A percentile compares a stretch with the other conserved stretches of the same genome.
Evolutionary conservation across 345 rosid genomes (phyloP).

Genomic region (Bruguiera gymnorhiza): DNA sequence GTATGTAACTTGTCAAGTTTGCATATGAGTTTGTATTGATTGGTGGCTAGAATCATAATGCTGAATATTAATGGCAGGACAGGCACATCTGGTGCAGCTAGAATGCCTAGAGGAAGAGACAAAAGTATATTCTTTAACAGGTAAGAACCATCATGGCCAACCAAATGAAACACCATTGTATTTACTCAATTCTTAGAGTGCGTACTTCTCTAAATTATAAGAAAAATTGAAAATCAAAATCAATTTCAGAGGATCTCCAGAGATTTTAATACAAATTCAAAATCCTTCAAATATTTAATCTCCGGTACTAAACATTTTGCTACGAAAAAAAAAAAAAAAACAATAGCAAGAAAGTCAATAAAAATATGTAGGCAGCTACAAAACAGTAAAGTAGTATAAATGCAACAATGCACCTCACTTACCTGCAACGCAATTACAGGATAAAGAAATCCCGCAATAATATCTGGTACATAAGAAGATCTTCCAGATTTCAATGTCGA

Average conservation of each 20-base stretch:
- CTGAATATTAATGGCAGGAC: no score
- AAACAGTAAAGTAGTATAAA: conserved; percentile 4
- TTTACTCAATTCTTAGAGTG: background rate
- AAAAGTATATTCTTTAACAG: background rate
- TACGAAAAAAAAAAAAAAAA: no score
- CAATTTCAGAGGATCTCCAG: background rate
- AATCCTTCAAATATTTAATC: no score
- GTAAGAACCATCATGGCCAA: background rate
- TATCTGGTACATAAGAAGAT: conserved; percentile 80
- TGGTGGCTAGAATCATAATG: no score
- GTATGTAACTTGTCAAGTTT: no score
- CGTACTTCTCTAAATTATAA: no score
- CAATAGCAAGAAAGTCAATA: background rate
- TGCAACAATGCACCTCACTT: conserved; percentile 17
- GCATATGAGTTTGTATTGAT: no score
- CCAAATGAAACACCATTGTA: background rate
- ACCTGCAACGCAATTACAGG: conserved; percentile 95
- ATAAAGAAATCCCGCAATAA: conserved; percentile 68
- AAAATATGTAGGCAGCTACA: background rate
- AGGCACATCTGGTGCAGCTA: no score
- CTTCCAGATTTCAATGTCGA: conserved; percentile 91
- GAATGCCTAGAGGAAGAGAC: background rate
- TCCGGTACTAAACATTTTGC: no score
- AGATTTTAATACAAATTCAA: no score
- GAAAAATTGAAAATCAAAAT: background rate